Percentiles rank a stretch among this genome's conserved stretches.
phyloP scores from a whole-genome alignment of 75 land plant species.

The Picea sitchensis region DNA sequence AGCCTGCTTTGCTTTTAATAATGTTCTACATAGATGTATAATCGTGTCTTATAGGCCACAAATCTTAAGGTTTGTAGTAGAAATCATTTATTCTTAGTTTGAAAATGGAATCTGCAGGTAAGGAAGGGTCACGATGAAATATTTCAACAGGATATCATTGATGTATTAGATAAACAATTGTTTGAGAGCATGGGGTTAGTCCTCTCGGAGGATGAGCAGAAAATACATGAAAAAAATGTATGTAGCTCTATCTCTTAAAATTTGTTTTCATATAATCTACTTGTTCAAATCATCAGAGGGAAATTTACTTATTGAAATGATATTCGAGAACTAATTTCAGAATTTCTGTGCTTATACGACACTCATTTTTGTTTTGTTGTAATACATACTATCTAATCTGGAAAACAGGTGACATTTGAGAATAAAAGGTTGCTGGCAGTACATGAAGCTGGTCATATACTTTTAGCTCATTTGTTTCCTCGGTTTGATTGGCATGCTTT shows the following conservation, averaged over 20 bases:
- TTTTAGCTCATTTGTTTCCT: conserved; percentile 92
- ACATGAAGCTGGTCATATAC: conserved; percentile 97
- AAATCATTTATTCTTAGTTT: not conserved
- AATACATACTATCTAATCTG: not conserved
- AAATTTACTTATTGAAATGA: not conserved
- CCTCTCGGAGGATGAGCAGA: conserved; percentile 89
- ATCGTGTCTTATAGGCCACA: not conserved
- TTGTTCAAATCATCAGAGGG: not conserved
- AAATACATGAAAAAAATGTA: conserved; percentile 66
- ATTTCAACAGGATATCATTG: conserved; percentile 79
- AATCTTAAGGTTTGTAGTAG: not conserved
- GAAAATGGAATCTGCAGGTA: conserved; percentile 37
- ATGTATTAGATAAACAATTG: conserved; percentile 90
- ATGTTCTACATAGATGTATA: no score
- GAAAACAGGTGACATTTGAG: conserved; percentile 63
- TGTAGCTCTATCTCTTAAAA: conserved; percentile 3
- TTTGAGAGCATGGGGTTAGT: conserved; percentile 91
- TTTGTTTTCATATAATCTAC: no score
- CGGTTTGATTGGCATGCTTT: conserved; percentile 97
- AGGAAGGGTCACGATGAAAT: conserved; percentile 72
- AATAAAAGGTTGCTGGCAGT: conserved; percentile 81
- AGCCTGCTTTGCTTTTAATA: not conserved
- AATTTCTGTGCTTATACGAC: not conserved
- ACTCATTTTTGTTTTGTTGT: conserved; percentile 8
- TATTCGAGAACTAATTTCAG: not conserved